Evolutionary conservation across 768 basidiomycete genomes (phyloP).

Genomic region (Zangia roseola): DNA sequence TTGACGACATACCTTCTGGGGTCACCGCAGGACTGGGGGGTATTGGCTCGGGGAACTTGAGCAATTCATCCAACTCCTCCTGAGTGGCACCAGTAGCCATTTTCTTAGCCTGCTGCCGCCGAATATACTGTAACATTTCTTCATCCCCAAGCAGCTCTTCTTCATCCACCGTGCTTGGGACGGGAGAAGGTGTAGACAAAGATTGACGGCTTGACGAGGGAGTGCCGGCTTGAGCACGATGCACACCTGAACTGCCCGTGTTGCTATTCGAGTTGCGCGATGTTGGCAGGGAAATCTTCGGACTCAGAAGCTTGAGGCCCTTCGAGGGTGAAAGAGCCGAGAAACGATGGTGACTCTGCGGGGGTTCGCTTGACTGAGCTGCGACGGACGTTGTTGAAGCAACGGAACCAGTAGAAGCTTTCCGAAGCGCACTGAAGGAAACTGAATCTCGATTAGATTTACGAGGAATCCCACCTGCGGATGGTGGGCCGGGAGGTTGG

Average conservation of each 20-base stretch:
- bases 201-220: constrained; percentile 75
- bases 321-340: constrained; percentile 85
- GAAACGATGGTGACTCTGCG: constrained; percentile 60
- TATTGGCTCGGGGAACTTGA: constrained; percentile 91
- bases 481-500: constrained; percentile 52
- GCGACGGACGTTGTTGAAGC: constrained; percentile 60
- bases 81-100: constrained; percentile 79
- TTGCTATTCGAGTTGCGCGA: constrained; percentile 50
- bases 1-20: constrained; percentile 60
- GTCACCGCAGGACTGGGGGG: constrained; percentile 63
- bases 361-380: constrained; percentile 38
- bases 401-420: constrained; percentile 82
- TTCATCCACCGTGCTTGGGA: constrained; percentile 73
- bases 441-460: constrained; percentile 78
- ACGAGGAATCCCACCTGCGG: constrained; percentile 49
- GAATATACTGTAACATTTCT: constrained; percentile 95
- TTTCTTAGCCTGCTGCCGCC: constrained; percentile 86
- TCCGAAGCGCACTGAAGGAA: constrained; percentile 74
- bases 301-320: constrained; percentile 75
- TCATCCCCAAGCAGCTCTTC: constrained; percentile 90
- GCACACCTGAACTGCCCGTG: constrained; percentile 40
- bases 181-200: constrained; percentile 82
- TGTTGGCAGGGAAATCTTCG: constrained; percentile 66
- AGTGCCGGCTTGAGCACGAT: constrained; percentile 53
- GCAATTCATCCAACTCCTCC: constrained; percentile 82